Percentiles rank a stretch among this genome's conserved stretches.
These are phyloP conservation scores for Fusarium staphyleae DNA, from an alignment of 2,329 filamentous ascomycete species.

Conservation along the genomic window DNA sequence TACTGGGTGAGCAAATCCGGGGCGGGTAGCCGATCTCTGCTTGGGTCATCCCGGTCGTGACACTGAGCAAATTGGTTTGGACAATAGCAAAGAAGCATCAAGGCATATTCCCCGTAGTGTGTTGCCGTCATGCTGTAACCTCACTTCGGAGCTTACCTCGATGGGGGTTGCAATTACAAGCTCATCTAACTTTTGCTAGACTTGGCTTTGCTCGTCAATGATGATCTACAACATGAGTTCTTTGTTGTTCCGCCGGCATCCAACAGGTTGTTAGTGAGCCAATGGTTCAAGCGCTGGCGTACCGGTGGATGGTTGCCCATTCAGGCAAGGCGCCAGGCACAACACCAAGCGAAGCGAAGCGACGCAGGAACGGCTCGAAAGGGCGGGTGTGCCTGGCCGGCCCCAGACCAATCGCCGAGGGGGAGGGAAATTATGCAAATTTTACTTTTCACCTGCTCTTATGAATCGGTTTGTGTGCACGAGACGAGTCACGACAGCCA, in stretches of 20 bases:
- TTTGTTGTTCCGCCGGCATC: conserved; percentile 12
- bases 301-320: conserved; percentile 4
- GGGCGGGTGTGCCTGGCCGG: conserved; percentile 22
- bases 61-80: no score
- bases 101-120: no score
- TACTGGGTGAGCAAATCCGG: conserved; percentile 30
- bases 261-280: no score
- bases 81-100: no score
- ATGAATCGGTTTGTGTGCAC: conserved; percentile 15
- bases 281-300: not conserved
- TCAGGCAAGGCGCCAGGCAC: conserved; percentile 36
- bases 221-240: conserved; percentile 12
- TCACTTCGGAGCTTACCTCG: not conserved
- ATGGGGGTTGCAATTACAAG: conserved; percentile 10
- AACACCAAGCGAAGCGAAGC: conserved; percentile 3
- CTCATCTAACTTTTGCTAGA: conserved; percentile 25
- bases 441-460: conserved; percentile 31
- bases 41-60: conserved; percentile 5
- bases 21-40: conserved; percentile 40
- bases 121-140: not conserved
- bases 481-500: conserved; percentile 7
- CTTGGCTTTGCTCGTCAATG: not conserved
- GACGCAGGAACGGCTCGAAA: conserved; percentile 36
- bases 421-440: conserved; percentile 44
- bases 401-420: conserved; percentile 17